Base-by-base conservation (phyloP, 1,284 basidiomycete genomes). In the Ganoderma leucocontextum region DNA sequence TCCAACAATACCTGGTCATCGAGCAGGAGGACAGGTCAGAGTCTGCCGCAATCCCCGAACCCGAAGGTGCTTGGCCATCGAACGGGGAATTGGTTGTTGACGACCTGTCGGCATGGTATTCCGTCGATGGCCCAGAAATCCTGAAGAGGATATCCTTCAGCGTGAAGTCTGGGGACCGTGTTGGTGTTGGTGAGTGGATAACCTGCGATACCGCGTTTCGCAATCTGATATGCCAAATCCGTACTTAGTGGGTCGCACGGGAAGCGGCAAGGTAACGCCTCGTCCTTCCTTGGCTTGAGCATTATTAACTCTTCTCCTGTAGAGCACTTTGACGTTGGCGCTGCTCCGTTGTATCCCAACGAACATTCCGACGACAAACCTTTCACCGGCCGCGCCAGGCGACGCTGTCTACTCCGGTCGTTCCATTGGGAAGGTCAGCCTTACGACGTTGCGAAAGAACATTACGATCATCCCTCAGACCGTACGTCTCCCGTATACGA, bases 1-100 rank as follows among this genome's bases (percentile, higher is more conserved):
- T 95, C 64, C 86, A 92, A 74, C 86, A 87, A 36, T 95, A 94
- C 75, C 78, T 93, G 58, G 78, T 82, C 15, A 92, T 93, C 66
- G 91, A 92, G 65, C 91, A 93, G 76, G 93, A 95, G 76, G 86
- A 87, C 1, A 81, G 83, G 64, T 59, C 38, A 3, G 58, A 59
- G 12, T 60, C 39, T 38, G 22, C 5, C 22, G 7, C 15, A 10
- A 35, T 12, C 10, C 75, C 85, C 0, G 83, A 83, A 0, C 76
- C 81, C 33, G 75, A 78, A 15, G 87, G 88, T 12, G 68, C 33
- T 55, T 95, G 93, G 93, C 93, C 93, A 0, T 83, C 88, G 0
- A 90, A 87, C 29, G 93, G 93, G 4, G 83, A 87, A 38, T 80
- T 95, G 29, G 78, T 80, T 4, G 89, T 93, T 0, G 87, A 92